A percentile compares a stretch with the other conserved stretches of the same genome.
Evolutionary conservation across 305 asterid genomes (phyloP).

Genomic region (Fraxinus sp.): DNA sequence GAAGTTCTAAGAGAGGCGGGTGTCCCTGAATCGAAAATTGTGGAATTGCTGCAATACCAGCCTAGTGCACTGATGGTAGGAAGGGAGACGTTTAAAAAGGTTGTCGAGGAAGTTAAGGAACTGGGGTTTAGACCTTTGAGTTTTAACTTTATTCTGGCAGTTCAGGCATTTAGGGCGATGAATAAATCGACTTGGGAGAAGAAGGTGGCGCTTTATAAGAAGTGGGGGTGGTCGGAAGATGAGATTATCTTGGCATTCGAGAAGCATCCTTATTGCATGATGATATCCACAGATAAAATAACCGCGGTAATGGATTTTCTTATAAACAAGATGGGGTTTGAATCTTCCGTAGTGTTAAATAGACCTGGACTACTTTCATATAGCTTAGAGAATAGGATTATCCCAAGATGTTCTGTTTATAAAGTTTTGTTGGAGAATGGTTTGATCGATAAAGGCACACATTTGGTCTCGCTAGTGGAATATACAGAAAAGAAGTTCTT

Average conservation of each 20-base stretch:
- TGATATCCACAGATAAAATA: conserved; percentile 22
- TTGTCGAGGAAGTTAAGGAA: conserved; percentile 26
- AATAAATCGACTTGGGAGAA: conserved; percentile 21
- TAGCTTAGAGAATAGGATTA: conserved; percentile 29
- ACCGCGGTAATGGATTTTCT: conserved; percentile 19
- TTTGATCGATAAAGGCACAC: conserved; percentile 9
- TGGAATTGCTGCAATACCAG: conserved; percentile 4
- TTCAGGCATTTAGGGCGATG: conserved; percentile 18
- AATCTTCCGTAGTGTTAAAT: not conserved
- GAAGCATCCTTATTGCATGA: conserved; percentile 26
- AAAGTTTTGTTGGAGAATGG: conserved; percentile 24
- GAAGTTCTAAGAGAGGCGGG: conserved; percentile 31
- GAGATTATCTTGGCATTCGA: conserved; percentile 30
- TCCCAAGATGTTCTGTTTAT: conserved; percentile 27
- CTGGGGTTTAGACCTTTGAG: conserved; percentile 21
- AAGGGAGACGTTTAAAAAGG: conserved; percentile 4
- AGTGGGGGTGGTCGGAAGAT: conserved; percentile 36
- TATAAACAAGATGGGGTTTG: conserved; percentile 28
- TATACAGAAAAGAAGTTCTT: conserved; percentile 5
- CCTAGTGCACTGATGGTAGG: conserved; percentile 16
- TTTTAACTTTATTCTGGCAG: conserved; percentile 5
- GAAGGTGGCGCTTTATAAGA: conserved; percentile 27
- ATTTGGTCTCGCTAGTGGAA: not conserved
- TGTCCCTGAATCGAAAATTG: conserved; percentile 19
- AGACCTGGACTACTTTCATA: not conserved